Evolutionary conservation across 139 green algal species (phyloP).

Genomic region (Chlorella sp.): DNA sequence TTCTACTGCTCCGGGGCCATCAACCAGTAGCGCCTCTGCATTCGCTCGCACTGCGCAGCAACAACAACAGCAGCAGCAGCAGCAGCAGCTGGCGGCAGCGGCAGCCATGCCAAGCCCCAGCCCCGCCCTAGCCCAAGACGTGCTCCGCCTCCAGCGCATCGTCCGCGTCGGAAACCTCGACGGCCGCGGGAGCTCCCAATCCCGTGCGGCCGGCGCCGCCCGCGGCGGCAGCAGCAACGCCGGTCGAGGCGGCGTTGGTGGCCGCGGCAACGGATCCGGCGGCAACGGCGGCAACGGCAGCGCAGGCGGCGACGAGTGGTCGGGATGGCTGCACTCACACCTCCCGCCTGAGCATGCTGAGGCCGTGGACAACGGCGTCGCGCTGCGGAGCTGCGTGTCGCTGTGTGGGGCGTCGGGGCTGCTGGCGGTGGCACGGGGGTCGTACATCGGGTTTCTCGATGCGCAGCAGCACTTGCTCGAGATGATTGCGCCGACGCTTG

Average conservation of each 20-base stretch:
- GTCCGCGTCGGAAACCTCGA: constrained; percentile 18
- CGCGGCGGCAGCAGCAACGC: not conserved
- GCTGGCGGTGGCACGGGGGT: constrained; percentile 1
- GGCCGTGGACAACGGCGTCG: not conserved
- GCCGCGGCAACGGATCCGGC: too few species aligned
- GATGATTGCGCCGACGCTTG: not conserved
- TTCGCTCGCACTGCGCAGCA: too few species aligned
- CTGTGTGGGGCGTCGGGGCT: not conserved
- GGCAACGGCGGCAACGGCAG: not conserved
- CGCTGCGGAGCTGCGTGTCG: not conserved
- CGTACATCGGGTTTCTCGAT: not conserved
- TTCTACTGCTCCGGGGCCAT: too few species aligned
- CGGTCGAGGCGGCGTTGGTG: not conserved
- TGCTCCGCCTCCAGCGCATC: constrained; percentile 18
- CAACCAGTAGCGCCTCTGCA: too few species aligned
- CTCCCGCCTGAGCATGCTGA: not conserved
- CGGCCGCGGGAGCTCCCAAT: too few species aligned
- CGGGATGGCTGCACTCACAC: not conserved
- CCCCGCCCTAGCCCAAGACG: too few species aligned
- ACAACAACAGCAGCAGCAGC: too few species aligned
- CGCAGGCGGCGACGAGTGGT: not conserved
- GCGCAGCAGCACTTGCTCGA: not conserved
- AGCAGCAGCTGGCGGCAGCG: too few species aligned
- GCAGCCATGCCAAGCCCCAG: too few species aligned
- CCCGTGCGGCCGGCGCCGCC: constrained; percentile 7